Conservation (phyloP, 75 land plant genomes). For the Selaginella tamariscina region DNA sequence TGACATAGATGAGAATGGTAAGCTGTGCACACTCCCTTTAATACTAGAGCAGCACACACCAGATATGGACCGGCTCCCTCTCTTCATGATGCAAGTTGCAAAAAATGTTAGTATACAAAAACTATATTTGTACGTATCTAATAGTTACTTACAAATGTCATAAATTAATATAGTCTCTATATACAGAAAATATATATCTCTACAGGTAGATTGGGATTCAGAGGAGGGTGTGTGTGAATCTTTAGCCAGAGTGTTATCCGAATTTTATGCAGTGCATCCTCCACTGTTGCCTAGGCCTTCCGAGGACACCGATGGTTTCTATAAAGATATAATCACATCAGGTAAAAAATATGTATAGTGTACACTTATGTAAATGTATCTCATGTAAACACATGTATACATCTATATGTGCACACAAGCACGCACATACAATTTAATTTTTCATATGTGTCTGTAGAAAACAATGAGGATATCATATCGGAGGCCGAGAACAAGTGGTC, state of each 20-base stretch:
- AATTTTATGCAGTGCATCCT: constrained; percentile 92
- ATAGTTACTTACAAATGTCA: not conserved
- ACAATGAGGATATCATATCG: constrained; percentile 49
- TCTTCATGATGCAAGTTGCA: constrained; percentile 58
- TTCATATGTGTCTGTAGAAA: constrained; percentile 7
- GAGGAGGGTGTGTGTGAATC: constrained; percentile 72
- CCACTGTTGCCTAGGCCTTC: constrained; percentile 81
- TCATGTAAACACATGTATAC: not conserved
- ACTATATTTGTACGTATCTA: not conserved
- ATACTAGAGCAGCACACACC: constrained; percentile 92
- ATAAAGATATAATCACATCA: constrained; percentile 25
- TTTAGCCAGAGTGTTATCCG: constrained; percentile 67
- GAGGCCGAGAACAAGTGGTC: constrained; percentile 89
- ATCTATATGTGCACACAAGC: constrained; percentile 10
- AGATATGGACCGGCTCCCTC: constrained; percentile 92
- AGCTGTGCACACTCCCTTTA: constrained; percentile 63
- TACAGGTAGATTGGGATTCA: constrained; percentile 83
- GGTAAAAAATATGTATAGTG: constrained; percentile 8
- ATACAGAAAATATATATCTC: not conserved
- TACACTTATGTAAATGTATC: constrained; percentile 5
- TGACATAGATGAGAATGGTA: constrained; percentile 54
- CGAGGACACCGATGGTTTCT: constrained; percentile 51
- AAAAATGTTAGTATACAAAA: constrained; percentile 55
- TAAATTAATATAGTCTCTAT: not conserved
- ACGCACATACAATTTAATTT: constrained; percentile 6